Evolutionary conservation across 176 grass and related monocot genomes (phyloP), one percentile per base, ranked within the genome.

Genomic region (Avena insularis): DNA sequence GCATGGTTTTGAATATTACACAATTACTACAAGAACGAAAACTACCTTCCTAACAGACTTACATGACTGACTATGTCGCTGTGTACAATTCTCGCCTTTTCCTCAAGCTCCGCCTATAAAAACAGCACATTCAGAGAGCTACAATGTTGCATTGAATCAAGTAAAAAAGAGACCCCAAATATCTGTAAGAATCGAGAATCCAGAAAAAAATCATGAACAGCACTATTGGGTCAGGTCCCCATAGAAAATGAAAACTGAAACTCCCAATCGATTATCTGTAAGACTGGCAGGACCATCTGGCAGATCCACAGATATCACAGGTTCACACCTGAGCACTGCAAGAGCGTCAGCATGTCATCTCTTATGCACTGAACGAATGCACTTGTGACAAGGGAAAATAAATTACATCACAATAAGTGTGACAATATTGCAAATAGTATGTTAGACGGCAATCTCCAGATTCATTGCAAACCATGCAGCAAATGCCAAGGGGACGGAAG

Each of bases 61-160:
- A 96, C 93, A 93, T 98, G 92, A 87, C 47, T 86, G 69, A 87
- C 38, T 81, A 98, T 90, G 51, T 94, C 92, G 38, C 31, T 88
- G 40, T 90, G 92, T 71, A 98, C 69, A 73, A 21, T 88, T 90
- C 75, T 96, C 5, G 78, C 83, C 75, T 96, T 98, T 53, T 96
- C 89, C 78, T 93, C 96, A 54, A 98, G 50, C 25, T 98, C 90
- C 14, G 70, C 93, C 93, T 96, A 87, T 75, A 77, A 85, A 85
- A 77, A 19, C 40, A 95, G 55, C 40, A 62, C 14, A 46, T 45
- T 87, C 51, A 71, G 20, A 51, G 36, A 76, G 23, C 63, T 14
- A 66, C 12, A 33, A 33, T 33, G 12, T 74, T 63, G 55, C 63
- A 86, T 6, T 21, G 43, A 71, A 68, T 79, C 35, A 48, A 46